A percentile compares a stretch with the other conserved stretches of the same genome.
Conservation (phyloP, 495 filamentous ascomycete genomes). For the Cudoniella acicularis region DNA sequence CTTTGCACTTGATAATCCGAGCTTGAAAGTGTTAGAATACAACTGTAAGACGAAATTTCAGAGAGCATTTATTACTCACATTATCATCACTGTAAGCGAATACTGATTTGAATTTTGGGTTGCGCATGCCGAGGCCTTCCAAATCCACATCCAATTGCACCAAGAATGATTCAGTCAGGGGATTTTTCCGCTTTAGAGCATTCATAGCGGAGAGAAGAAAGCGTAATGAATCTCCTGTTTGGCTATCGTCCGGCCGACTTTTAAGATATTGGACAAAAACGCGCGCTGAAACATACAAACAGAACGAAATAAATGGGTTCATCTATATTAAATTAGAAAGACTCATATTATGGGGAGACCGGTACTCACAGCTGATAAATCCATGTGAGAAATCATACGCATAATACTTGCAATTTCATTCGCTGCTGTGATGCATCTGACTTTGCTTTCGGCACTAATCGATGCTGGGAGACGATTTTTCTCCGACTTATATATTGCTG, state of each 20-base stretch:
- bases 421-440: conserved; percentile 88
- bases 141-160: conserved; percentile 92
- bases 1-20: conserved; percentile 19
- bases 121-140: conserved; percentile 56
- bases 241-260: conserved; percentile 77
- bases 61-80: conserved; percentile 39
- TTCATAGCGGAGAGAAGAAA: conserved; percentile 90
- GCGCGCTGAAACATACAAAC: conserved; percentile 87
- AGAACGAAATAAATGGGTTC: conserved; percentile 96
- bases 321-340: conserved; percentile 52
- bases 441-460: conserved; percentile 83
- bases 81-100: conserved; percentile 47
- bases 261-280: conserved; percentile 97
- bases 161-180: conserved; percentile 91
- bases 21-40: conserved; percentile 13
- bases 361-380: conserved; percentile 73
- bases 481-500: conserved; percentile 95
- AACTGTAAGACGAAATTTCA: too few species aligned
- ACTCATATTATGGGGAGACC: background rate
- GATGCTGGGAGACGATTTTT: conserved; percentile 75
- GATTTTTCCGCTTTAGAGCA: conserved; percentile 81
- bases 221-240: conserved; percentile 76
- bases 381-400: conserved; percentile 89
- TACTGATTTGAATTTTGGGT: conserved; percentile 47
- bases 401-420: conserved; percentile 96